Evolutionary conservation across 164 flowering plant genomes (phyloP).

Genomic region (Paratinospora sagittata): DNA sequence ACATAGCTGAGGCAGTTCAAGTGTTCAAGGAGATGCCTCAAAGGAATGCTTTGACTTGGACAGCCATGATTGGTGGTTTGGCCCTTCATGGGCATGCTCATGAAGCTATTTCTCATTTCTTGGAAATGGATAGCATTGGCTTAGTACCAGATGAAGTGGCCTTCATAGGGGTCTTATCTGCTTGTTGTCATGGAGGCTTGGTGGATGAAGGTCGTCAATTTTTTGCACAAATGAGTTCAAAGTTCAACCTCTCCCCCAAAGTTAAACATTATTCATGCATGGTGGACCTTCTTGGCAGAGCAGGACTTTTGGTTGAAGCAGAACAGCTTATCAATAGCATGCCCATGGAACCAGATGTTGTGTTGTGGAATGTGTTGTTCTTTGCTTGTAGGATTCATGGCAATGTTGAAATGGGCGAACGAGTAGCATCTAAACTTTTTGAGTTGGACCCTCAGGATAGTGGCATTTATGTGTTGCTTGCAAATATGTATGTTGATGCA

Average conservation of each 20-base stretch:
- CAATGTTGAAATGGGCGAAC: conserved; percentile 11
- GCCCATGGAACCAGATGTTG: conserved; percentile 13
- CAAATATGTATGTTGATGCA: conserved; percentile 58
- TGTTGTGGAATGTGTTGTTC: conserved; percentile 5
- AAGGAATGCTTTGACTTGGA: conserved; percentile 13
- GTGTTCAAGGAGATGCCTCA: conserved; percentile 33
- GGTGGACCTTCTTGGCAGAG: conserved; percentile 18
- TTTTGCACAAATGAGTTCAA: conserved; percentile 38
- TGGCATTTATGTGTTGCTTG: conserved; percentile 48
- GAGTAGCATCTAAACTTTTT: conserved; percentile 7
- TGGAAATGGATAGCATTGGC: conserved; percentile 45
- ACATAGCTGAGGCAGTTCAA: conserved; percentile 44
- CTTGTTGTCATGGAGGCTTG: conserved; percentile 14
- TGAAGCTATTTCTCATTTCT: conserved; percentile 44
- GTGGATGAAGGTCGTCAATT: conserved; percentile 12
- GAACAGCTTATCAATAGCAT: conserved; percentile 8
- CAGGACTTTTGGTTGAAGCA: conserved; percentile 10
- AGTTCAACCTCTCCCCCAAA: conserved; percentile 31
- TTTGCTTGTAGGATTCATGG: conserved; percentile 13
- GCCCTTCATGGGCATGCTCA: conserved; percentile 19
- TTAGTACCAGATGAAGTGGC: conserved; percentile 20
- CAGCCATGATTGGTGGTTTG: conserved; percentile 11
- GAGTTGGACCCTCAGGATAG: conserved; percentile 12
- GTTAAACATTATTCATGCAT: conserved; percentile 14
- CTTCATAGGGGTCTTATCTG: conserved; percentile 12